These are phyloP conservation scores for Zea luxurians DNA, from an alignment of 176 grass and related monocot species.

Conservation along the genomic window DNA sequence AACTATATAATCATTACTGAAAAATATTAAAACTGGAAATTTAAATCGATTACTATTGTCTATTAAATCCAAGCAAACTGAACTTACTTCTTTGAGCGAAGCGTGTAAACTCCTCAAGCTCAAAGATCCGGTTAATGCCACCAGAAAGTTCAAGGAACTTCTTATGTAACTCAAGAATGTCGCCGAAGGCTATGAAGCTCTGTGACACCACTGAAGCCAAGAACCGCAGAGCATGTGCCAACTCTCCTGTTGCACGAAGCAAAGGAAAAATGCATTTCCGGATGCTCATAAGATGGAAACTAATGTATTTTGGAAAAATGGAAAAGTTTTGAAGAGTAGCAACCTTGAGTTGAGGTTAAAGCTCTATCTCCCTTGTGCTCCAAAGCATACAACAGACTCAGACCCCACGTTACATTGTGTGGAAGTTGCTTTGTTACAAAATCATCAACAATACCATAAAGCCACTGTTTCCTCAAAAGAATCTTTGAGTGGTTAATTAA, in stretches of 20 bases:
- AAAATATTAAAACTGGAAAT: constrained; percentile 25
- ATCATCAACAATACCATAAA: constrained; percentile 98
- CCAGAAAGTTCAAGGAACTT: constrained; percentile 98
- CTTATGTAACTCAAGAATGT: constrained; percentile 94
- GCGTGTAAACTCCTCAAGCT: constrained; percentile 78
- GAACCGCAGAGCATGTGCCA: constrained; percentile 94
- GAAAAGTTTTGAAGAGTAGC: constrained; percentile 24
- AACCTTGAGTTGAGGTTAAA: constrained; percentile 92
- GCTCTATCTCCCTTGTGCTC: constrained; percentile 97
- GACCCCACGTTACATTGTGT: constrained; percentile 97
- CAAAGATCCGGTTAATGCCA: constrained; percentile 93
- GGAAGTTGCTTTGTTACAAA: constrained; percentile 99
- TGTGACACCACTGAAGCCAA: constrained; percentile 96
- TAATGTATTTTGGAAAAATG: constrained; percentile 8
- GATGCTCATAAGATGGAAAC: constrained; percentile 27
- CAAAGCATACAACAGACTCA: constrained; percentile 97
- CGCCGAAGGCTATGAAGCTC: constrained; percentile 96
- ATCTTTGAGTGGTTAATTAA: constrained; percentile 82
- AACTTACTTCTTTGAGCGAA: constrained; percentile 77
- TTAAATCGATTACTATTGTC: background rate
- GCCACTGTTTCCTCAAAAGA: constrained; percentile 86
- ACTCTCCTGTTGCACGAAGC: constrained; percentile 67
- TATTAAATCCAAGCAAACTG: constrained; percentile 16
- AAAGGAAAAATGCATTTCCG: constrained; percentile 1
- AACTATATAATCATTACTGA: background rate